Base-by-base conservation (phyloP, 2,329 filamentous ascomycete species). In the Stagonosporopsis vannaccii region DNA sequence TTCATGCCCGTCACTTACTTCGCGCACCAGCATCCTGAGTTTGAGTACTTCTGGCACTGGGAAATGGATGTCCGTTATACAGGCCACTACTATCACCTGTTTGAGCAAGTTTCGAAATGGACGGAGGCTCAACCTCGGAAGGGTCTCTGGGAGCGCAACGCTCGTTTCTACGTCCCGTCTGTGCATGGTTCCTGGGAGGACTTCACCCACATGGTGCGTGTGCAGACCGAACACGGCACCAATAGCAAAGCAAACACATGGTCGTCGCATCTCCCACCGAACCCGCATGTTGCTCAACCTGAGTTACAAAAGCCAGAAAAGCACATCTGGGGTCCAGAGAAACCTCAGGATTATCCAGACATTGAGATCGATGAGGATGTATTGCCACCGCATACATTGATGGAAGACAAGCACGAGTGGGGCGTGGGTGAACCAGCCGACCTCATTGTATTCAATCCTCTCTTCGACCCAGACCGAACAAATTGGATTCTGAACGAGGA, bases 1-100 rank as follows among this genome's bases (percentile, higher is more conserved):
- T 92, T 92, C 68, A 96, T 98, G 91, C 92, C 93, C 0, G 88
- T 98, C 80, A 93, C 97, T 71, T 90, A 94, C 75, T 98, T 98
- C 73, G 91, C 93, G 6, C 87, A 93, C 70, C 85, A 87, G 67
- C 92, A 97, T 75, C 90, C 91, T 1, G 92, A 96, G 74, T 97
- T 93, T 70, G 91, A 96, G 43, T 91, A 87, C 77, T 92, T 92
- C 76, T 97, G 92, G 92, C 91, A 96, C 64, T 96, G 92, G 91
- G 92, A 97, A 75, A 94, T 96, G 88, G 92, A 97, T 69, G 87
- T 93, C 40, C 88, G 92, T 26, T 96, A 96, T 75, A 95, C 90
- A 0, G 92, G 92, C 32, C 92, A 97, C 76, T 94, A 90, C 79
- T 92, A 92, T 75, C 89, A 93, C 69, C 82, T 94, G 13, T 88